Evolutionary conservation across 1,284 basidiomycete genomes (phyloP).

Genomic region (Malassezia psittaci): DNA sequence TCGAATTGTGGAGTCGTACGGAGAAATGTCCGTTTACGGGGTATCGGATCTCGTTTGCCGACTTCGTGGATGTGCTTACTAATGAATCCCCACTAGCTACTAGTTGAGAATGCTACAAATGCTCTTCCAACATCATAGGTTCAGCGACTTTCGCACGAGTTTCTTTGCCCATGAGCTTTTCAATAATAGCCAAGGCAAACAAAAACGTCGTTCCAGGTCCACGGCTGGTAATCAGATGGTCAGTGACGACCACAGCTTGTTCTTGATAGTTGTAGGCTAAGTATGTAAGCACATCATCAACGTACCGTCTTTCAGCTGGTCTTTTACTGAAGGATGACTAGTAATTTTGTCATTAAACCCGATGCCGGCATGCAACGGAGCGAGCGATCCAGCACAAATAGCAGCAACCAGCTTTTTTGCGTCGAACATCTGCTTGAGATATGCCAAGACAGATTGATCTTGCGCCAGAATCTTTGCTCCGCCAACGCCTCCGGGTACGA

Average conservation of each 20-base stretch:
- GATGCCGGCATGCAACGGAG: slow-evolving; percentile 59
- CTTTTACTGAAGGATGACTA: slow-evolving; percentile 67
- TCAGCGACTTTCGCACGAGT: slow-evolving; percentile 60
- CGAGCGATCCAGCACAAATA: slow-evolving; percentile 52
- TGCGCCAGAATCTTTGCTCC: slow-evolving; percentile 66
- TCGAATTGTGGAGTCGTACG: no score
- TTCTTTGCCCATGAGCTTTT: slow-evolving; percentile 58
- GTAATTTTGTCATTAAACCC: slow-evolving; percentile 56
- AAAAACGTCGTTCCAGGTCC: slow-evolving; percentile 72
- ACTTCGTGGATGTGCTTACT: no score
- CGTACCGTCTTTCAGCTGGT: slow-evolving; percentile 56
- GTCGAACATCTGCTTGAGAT: slow-evolving; percentile 59
- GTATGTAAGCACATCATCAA: not conserved
- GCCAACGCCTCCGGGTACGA: slow-evolving; percentile 70
- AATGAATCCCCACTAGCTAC: no score
- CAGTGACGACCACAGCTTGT: slow-evolving; percentile 62
- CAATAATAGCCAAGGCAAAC: slow-evolving; percentile 64
- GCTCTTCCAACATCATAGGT: slow-evolving; percentile 57
- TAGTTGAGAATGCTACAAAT: not conserved
- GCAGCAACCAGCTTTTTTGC: slow-evolving; percentile 27
- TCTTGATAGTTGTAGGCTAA: slow-evolving; percentile 68
- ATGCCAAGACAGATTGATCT: slow-evolving; percentile 56
- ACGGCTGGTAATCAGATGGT: slow-evolving; percentile 64
- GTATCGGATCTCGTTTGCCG: no score
- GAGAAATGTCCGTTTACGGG: no score